Conservation (phyloP, 179 eudicot genomes). For the Monotropa hypopitys region DNA sequence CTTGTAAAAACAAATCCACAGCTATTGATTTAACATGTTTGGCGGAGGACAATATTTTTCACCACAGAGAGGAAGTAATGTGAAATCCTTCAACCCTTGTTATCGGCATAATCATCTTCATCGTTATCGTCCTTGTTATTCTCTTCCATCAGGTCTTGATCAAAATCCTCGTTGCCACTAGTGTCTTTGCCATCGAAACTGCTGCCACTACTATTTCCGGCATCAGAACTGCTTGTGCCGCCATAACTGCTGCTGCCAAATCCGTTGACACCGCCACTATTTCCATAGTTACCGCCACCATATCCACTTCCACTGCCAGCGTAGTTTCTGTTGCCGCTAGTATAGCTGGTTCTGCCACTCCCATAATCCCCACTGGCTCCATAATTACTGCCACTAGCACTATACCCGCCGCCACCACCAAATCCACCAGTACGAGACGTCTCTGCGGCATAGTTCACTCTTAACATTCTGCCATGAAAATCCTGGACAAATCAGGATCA, state of each 20-base stretch:
- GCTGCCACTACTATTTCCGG: not conserved
- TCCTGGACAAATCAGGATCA: not conserved
- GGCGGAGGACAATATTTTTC: not conserved
- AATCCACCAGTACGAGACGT: not conserved
- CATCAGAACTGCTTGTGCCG: not conserved
- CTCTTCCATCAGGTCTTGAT: not conserved
- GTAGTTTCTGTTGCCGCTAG: not conserved
- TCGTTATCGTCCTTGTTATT: not conserved
- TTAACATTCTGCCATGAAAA: constrained; percentile 6
- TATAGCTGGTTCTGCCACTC: not conserved
- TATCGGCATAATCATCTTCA: not conserved
- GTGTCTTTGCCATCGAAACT: not conserved
- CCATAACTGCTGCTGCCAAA: not conserved
- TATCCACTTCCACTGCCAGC: not conserved
- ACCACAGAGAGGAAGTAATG: not conserved
- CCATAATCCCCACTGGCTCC: not conserved
- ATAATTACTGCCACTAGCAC: not conserved
- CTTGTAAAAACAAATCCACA: not conserved
- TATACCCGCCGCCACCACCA: not conserved
- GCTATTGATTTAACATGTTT: not conserved
- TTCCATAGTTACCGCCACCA: not conserved
- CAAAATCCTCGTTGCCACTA: not conserved
- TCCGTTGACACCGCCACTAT: not conserved
- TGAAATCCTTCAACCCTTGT: not conserved
- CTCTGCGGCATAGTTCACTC: constrained; percentile 4